Percentiles rank a stretch among this genome's conserved stretches.
phyloP scores from a whole-genome alignment of 768 basidiomycete genomes.

The Suillus subluteus region DNA sequence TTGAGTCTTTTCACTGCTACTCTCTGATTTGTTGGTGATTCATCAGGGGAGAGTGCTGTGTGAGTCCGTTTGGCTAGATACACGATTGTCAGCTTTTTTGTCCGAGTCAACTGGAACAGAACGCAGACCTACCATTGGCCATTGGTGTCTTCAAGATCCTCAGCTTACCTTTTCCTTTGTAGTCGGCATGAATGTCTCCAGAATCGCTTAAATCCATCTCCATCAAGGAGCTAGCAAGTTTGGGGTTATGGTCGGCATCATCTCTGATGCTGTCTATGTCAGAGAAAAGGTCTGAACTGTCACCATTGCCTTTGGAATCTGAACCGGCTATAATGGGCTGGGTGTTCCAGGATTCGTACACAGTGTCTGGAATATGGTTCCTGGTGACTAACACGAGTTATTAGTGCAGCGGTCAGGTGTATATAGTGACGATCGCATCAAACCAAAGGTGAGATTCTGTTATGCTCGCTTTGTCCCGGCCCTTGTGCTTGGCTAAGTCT shows the following conservation, averaged over 20 bases:
- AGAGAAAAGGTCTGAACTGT: neutral
- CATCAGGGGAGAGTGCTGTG: neutral
- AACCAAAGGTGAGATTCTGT: slow-evolving; percentile 11
- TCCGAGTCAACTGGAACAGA: neutral
- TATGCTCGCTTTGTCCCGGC: slow-evolving; percentile 2
- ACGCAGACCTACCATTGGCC: neutral
- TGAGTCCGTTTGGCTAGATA: neutral
- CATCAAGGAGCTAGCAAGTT: neutral
- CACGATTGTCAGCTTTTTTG: neutral
- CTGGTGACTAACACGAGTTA: neutral
- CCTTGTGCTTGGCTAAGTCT: slow-evolving; percentile 2
- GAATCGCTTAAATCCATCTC: neutral
- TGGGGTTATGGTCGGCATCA: neutral
- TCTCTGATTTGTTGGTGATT: neutral
- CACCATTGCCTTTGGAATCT: neutral
- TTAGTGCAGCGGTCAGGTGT: neutral
- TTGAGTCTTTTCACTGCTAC: neutral
- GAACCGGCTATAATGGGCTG: neutral
- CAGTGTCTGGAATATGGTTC: neutral
- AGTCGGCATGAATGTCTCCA: neutral
- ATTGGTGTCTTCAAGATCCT: neutral
- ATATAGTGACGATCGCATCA: neutral
- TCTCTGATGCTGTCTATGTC: neutral
- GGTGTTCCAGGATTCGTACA: neutral
- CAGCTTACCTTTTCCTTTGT: neutral